Base-by-base conservation (phyloP, 768 basidiomycete species). In the Termitomyces sp. region DNA sequence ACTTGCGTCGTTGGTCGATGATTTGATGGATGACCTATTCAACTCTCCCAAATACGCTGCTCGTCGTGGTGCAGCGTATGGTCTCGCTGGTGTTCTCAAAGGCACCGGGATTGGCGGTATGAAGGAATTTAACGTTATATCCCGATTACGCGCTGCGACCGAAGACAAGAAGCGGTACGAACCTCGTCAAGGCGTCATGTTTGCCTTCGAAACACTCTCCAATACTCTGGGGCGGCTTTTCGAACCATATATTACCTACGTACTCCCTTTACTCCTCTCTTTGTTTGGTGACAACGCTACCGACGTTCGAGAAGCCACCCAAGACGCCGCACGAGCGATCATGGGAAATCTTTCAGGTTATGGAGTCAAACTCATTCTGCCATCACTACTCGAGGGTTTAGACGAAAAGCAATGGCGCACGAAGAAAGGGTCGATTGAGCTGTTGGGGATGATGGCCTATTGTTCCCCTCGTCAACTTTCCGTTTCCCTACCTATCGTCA, bases 401-500 rank as follows among this genome's bases (percentile, higher is more conserved):
- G 95, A 98, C 62, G 97, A 98, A 70, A 98, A 96, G 67, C 96
- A 98, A 66, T 98, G 97, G 97, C 81, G 97, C 14, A 92, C 94
- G 1, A 98, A 98, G 76, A 91, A 91, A 70, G 97, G 96, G 2
- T 95, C 95, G 7, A 98, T 98, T 59, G 97, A 99, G 68, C 73
- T 98, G 6, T 75, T 99, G 57, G 97, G 97, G 23, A 91, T 94
- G 81, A 98, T 98, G 95, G 97, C 97, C 1, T 98, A 96, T 71
- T 96, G 95, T 68, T 94, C 97, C 9, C 97, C 96, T 1, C 83
- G 86, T 39, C 97, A 99, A 70, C 81, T 98, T 16, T 97, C 97
- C 0, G 77, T 94, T 19, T 98, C 96, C 0, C 79, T 99, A 3
- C 96, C 96, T 6, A 91, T 98, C 50, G 93, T 98, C 69, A 95